Evolutionary conservation across 768 basidiomycete genomes (phyloP).

Genomic region (Dendrothele bispora): DNA sequence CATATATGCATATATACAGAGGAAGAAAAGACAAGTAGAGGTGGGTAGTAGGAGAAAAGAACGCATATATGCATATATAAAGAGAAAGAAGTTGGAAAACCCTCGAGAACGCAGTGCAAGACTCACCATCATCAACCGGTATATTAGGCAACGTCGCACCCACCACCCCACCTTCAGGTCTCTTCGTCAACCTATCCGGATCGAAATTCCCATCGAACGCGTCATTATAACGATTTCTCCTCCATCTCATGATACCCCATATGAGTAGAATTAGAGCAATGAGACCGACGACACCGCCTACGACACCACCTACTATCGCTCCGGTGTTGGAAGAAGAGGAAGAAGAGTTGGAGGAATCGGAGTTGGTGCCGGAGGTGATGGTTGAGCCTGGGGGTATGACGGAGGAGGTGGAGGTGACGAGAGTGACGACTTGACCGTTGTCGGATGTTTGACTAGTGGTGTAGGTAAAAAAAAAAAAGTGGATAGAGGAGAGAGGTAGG

Average conservation of each 20-base stretch:
- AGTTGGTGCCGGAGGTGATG: not conserved
- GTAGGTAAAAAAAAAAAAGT: not conserved
- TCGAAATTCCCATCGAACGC: slow-evolving; percentile 8
- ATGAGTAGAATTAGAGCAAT: not conserved
- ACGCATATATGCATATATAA: too few species aligned
- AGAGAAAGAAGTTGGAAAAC: too few species aligned
- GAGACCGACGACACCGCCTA: slow-evolving; percentile 2
- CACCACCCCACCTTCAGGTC: not conserved
- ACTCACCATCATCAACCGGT: too few species aligned
- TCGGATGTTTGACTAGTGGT: not conserved
- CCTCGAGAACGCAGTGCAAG: too few species aligned
- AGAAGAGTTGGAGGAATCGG: not conserved
- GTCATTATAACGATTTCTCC: not conserved
- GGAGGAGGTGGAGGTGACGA: slow-evolving; percentile 1
- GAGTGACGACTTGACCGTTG: not conserved
- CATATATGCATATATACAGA: too few species aligned
- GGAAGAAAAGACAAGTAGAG: too few species aligned
- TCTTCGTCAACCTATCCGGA: slow-evolving; percentile 1
- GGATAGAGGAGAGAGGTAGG: too few species aligned
- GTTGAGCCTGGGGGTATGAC: not conserved
- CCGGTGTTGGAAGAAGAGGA: not conserved
- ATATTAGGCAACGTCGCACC: slow-evolving; percentile 4
- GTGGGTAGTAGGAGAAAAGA: too few species aligned
- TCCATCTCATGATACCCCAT: not conserved
- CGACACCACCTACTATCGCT: slow-evolving; percentile 6